Evolutionary conservation across 2,329 filamentous ascomycete genomes (phyloP).

Genomic region (Alternaria sp.): DNA sequence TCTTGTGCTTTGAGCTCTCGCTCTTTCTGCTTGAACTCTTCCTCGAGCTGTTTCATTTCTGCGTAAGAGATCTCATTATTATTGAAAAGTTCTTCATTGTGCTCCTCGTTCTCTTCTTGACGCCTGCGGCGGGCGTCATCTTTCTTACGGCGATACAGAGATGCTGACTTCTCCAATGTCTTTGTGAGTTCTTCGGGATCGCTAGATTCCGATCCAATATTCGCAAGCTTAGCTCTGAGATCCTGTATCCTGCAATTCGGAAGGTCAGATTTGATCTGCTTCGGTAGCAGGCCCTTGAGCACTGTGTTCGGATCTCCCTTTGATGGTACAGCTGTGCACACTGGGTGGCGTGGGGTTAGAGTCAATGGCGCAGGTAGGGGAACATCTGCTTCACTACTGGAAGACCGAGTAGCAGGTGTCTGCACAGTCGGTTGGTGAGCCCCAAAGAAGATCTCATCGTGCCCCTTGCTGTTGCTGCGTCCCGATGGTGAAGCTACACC

Average conservation of each 20-base stretch:
- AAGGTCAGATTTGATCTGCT: slow-evolving; percentile 16
- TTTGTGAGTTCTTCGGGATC: slow-evolving; percentile 36
- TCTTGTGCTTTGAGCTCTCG: slow-evolving; percentile 61
- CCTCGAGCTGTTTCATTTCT: slow-evolving; percentile 63
- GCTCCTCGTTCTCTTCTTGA: slow-evolving; percentile 62
- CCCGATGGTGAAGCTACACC: slow-evolving; percentile 17
- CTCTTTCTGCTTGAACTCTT: slow-evolving; percentile 64
- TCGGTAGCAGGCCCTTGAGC: slow-evolving; percentile 35
- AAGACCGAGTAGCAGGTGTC: slow-evolving; percentile 26
- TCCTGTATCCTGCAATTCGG: slow-evolving; percentile 34
- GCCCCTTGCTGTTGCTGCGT: slow-evolving; percentile 29
- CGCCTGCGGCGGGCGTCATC: slow-evolving; percentile 60
- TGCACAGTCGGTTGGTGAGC: slow-evolving; percentile 22
- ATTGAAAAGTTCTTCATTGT: slow-evolving; percentile 64
- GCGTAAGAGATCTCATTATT: slow-evolving; percentile 66
- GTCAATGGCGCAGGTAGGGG: slow-evolving; percentile 40
- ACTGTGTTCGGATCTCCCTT: slow-evolving; percentile 29
- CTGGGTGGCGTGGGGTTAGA: slow-evolving; percentile 29
- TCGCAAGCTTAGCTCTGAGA: slow-evolving; percentile 28
- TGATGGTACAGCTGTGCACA: slow-evolving; percentile 19
- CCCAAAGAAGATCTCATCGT: slow-evolving; percentile 51
- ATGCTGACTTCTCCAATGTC: slow-evolving; percentile 59
- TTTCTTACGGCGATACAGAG: slow-evolving; percentile 55
- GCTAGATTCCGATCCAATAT: slow-evolving; percentile 30
- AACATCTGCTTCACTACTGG: slow-evolving; percentile 33